Conservation (phyloP, 2,329 filamentous ascomycete species). For the Curvularia sp. region DNA sequence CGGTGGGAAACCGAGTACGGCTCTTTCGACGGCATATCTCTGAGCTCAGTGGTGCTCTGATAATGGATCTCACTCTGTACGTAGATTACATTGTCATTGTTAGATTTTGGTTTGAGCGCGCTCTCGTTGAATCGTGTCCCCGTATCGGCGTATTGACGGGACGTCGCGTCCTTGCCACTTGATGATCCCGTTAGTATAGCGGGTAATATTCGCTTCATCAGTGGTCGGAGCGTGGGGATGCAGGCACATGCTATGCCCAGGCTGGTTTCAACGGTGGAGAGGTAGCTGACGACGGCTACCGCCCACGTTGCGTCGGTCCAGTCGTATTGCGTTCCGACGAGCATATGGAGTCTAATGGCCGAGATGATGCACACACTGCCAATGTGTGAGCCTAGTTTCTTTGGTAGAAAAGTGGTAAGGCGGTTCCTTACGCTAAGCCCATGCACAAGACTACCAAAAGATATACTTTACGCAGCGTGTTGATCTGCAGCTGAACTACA, state of each 20-base stretch:
- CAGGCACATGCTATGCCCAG: neutral
- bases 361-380: constrained; percentile 2
- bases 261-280: constrained; percentile 1
- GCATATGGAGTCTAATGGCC: neutral
- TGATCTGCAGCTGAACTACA: neutral
- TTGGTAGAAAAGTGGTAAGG: neutral
- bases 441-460: neutral
- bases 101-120: neutral
- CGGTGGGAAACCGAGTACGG: neutral
- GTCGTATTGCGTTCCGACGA: neutral
- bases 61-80: neutral
- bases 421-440: neutral
- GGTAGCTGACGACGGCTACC: neutral
- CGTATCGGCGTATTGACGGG: no score
- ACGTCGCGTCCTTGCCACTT: neutral
- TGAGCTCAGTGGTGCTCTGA: neutral
- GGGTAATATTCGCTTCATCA: neutral
- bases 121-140: neutral
- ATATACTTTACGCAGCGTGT: neutral
- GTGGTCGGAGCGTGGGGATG: neutral
- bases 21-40: neutral
- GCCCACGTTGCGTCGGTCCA: neutral
- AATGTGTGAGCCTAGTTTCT: neutral
- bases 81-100: neutral
- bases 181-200: neutral